Base-by-base conservation (phyloP, 768 basidiomycete genomes). In the Kwoniella botswanensis region DNA sequence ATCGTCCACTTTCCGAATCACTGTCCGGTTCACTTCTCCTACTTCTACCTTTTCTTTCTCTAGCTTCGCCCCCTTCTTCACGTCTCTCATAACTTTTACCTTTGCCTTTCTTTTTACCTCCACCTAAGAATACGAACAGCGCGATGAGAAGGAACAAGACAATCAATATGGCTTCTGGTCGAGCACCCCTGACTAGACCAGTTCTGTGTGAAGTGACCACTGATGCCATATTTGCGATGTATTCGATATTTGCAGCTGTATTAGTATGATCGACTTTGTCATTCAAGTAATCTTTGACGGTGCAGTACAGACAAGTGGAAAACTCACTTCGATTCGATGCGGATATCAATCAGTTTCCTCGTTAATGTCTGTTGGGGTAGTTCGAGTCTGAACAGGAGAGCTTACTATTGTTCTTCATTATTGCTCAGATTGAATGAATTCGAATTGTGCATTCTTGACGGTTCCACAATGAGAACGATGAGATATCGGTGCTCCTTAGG, bases 81-180 rank as follows among this genome's bases (percentile, higher is more conserved):
- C 35, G 29, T 68, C n/a, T 24, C 24, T 29, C 15, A n/a, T 18
- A 26, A 5, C 29, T 17, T 22, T 35, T 41, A 2, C n/a, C 24
- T 24, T 22, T 63, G 35, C 9, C 55, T 22, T 42, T 62, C 50
- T 55, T 54, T 18, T n/a, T 54, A 3, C 61, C 46, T 41, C 56
- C 68, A 13, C 60, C 62, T 21, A 68, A 17, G 15, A 63, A 62
- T 0, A 63, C 60, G 22, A 68, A 61, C 3, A 68, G 21, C 17
- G 55, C 67, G 3, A 63, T 41, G 15, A 59, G 10, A 4, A 67
- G n/a, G 24, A 67, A 58, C 6, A 67, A 9, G 17, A 67, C 65
- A 11, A 67, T 44, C 12, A 67, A 13, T n/a, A 67, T 58, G 1
- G 65, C 65, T 52, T 55, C 65, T 22, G 65, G 65, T 26, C 54